phyloP scores from a whole-genome alignment of 371 early-diverging fungal genomes.

The Encephalitozoon intestinalis region DNA sequence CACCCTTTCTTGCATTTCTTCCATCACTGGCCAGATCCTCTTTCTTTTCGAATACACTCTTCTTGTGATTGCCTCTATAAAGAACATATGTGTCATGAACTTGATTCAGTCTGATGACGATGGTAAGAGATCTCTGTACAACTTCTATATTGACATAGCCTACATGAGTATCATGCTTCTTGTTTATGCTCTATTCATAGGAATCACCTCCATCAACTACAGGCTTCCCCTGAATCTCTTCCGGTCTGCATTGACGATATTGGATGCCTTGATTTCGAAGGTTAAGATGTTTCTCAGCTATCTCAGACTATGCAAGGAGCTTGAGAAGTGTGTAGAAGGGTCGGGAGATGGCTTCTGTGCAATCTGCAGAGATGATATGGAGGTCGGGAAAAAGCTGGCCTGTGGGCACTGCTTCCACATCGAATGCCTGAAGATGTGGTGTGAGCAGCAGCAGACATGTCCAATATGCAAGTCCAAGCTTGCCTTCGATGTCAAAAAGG shows the following conservation, averaged over 20 bases:
- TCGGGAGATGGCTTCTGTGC: conserved; percentile 45
- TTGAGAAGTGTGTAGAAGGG: conserved; percentile 46
- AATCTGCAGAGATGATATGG: conserved; percentile 59
- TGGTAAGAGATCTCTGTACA: neutral
- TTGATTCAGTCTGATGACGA: neutral
- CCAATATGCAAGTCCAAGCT: conserved; percentile 73
- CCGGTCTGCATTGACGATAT: conserved; percentile 33
- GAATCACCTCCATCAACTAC: conserved; percentile 40
- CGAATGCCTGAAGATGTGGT: conserved; percentile 86
- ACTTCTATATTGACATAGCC: conserved; percentile 46
- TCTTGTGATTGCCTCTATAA: conserved; percentile 31
- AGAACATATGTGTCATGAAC: conserved; percentile 12
- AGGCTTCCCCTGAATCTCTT: conserved; percentile 53
- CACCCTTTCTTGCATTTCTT: neutral
- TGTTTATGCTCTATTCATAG: conserved; percentile 41
- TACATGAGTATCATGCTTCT: conserved; percentile 34
- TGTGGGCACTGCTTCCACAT: conserved; percentile 96
- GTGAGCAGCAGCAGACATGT: conserved; percentile 91
- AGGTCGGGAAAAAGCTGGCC: conserved; percentile 70
- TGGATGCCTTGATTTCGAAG: conserved; percentile 39
- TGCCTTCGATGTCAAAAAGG: neutral
- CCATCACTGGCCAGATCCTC: conserved; percentile 36
- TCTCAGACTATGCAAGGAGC: conserved; percentile 27
- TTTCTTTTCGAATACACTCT: conserved; percentile 55
- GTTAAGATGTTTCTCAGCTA: conserved; percentile 31